Conservation (phyloP, 2,329 filamentous ascomycete species). For the Pseudocercospora fijiensis region DNA sequence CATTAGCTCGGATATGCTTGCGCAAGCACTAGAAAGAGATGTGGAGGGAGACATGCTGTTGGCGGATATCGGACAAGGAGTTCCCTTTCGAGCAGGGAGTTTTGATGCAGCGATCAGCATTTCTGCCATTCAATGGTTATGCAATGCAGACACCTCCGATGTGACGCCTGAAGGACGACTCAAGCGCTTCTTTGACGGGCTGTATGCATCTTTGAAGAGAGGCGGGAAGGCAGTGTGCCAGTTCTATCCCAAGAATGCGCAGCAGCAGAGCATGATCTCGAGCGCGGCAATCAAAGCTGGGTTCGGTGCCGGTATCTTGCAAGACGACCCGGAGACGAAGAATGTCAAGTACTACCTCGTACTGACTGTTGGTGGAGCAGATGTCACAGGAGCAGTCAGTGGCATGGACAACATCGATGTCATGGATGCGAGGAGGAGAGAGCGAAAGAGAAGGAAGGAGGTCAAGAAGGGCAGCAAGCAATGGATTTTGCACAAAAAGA, state of each 20-base stretch:
- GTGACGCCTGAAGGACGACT: conserved; percentile 77
- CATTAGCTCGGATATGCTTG: conserved; percentile 93
- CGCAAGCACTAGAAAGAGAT: conserved; percentile 84
- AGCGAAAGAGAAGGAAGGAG: conserved; percentile 51
- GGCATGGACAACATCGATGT: conserved; percentile 84
- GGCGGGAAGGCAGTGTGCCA: conserved; percentile 92
- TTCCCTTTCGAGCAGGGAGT: conserved; percentile 85
- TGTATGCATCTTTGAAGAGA: conserved; percentile 79
- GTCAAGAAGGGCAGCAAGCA: conserved; percentile 74
- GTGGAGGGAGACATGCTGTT: conserved; percentile 92
- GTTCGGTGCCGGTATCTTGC: conserved; percentile 89
- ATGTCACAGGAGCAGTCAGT: conserved; percentile 83
- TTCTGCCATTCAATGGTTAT: conserved; percentile 96
- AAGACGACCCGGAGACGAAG: conserved; percentile 95
- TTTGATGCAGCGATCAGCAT: conserved; percentile 97
- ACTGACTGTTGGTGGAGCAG: conserved; percentile 77
- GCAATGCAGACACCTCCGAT: conserved; percentile 87
- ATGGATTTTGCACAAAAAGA: conserved; percentile 84
- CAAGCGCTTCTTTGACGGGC: conserved; percentile 83
- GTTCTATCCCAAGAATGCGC: conserved; percentile 96
- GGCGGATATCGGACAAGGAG: conserved; percentile 90
- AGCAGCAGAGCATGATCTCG: conserved; percentile 88
- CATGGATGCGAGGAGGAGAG: conserved; percentile 64
- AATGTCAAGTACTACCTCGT: conserved; percentile 96
- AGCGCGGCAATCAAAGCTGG: conserved; percentile 87